Conservation (phyloP, 2,329 filamentous ascomycete genomes). For the Scortechinia acanthostroma region DNA sequence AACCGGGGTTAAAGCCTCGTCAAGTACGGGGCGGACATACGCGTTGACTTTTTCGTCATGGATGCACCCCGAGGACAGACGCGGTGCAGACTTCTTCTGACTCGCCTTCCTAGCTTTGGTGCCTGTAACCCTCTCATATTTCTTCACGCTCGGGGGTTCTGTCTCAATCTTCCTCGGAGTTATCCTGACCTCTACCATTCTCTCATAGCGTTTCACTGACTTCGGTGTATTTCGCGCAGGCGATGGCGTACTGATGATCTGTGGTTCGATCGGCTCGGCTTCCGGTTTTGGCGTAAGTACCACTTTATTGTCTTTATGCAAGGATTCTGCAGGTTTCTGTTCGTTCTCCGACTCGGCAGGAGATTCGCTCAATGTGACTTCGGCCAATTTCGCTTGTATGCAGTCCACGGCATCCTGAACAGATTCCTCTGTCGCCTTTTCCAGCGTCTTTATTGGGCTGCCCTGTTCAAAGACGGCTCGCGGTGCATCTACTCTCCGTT, state of each 20-base stretch:
- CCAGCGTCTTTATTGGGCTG: constrained; percentile 9
- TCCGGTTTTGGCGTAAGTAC: neutral
- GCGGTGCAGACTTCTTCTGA: constrained; percentile 10
- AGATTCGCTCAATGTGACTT: neutral
- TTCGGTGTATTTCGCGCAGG: neutral
- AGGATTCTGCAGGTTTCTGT: no score
- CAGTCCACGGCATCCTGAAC: neutral
- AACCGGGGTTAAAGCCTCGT: constrained; percentile 22
- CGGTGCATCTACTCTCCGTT: constrained; percentile 17
- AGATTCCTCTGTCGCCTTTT: neutral
- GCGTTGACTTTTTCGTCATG: constrained; percentile 18
- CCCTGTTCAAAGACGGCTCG: constrained; percentile 20
- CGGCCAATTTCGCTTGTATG: neutral
- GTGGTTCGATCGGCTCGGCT: neutral
- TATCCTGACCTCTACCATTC: neutral
- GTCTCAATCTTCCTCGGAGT: neutral
- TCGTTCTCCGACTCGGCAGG: no score
- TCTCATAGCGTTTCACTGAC: neutral
- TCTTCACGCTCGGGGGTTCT: neutral
- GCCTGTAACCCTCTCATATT: neutral
- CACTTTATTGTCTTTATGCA: neutral
- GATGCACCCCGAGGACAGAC: constrained; percentile 20
- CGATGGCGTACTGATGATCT: no score
- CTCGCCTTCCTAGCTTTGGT: constrained; percentile 6
- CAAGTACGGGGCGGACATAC: constrained; percentile 23